Evolutionary conservation across 805 yeast species (phyloP), one percentile per base, ranked within the genome.

Genomic region (Lipomyces spencermartinsiae): DNA sequence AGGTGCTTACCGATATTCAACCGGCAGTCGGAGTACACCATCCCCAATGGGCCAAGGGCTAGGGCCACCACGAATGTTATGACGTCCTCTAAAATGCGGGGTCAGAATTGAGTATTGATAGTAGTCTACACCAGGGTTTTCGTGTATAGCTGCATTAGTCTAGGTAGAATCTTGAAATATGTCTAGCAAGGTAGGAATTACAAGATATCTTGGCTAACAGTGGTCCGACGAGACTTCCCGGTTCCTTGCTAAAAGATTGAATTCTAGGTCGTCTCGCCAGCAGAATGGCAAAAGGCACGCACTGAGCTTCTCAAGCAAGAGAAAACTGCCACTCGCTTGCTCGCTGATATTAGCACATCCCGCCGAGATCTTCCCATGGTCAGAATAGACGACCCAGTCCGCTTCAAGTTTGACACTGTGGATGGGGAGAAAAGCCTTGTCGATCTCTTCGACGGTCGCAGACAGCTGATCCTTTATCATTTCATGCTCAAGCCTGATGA

Each of bases 381-480:
- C 14, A 31, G 8, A 53, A 16, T 53, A 10, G n/a, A 25, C 56
- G 9, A 53, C 14, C 33, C 56, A 10, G 16, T 14, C 9, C 12
- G 34, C 2, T 53, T 53, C 56, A 43, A 16, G 22, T 43, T 43
- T 43, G 49, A n/a, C 22, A 22, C 56, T 25, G 2, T 12, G 22
- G 19, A 25, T 25, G 56, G 56, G 9, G 3, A 25, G 2, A 31
- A 14, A 14, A 53, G 35, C 56, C 56, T 53, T 10, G 6, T 31
- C 33, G 56, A 53, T 6, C 56, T 53, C 56, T 53, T 53, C n/a
- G 56, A 4, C 9, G 56, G 56, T 31, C 56, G 56, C 19, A 25
- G 56, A 4, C 33, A 53, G 19, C 34, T 53, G 34, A 1, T 53
- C 56, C 31, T 53, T 10, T 53, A 53, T 34, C 56, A 53, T 16